Evolutionary conservation across 352 stramenopile species (phyloP).

Genomic region (Halophytophthora polymorphica): DNA sequence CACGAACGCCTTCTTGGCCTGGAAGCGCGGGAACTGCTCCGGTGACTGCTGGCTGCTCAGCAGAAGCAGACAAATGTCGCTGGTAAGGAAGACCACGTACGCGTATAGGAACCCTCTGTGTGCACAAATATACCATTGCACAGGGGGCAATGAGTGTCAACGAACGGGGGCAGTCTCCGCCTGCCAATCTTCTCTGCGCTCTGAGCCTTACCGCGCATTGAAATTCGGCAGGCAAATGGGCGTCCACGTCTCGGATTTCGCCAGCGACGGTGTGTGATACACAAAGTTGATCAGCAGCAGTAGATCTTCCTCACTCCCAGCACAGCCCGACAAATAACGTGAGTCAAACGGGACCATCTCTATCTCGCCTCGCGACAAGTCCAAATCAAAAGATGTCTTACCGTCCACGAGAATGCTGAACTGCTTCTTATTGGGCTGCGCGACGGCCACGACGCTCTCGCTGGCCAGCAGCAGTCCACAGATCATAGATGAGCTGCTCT

Average conservation of each 20-base stretch:
- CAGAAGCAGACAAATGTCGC: constrained; percentile 54
- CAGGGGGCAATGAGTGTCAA: constrained; percentile 2
- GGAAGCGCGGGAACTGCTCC: constrained; percentile 67
- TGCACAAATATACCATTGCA: not conserved
- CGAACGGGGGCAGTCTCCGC: not conserved
- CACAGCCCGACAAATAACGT: constrained; percentile 1
- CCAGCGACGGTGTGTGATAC: constrained; percentile 62
- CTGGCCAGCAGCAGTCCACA: constrained; percentile 51
- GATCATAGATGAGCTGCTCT: constrained; percentile 39
- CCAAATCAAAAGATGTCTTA: constrained; percentile 10
- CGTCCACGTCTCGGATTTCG: constrained; percentile 67
- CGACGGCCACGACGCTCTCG: constrained; percentile 51
- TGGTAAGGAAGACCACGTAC: constrained; percentile 66
- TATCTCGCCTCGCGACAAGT: not conserved
- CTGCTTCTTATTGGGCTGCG: constrained; percentile 58
- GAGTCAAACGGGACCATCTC: not conserved
- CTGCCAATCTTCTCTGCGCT: not conserved
- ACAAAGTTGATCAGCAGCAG: constrained; percentile 69
- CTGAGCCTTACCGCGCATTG: constrained; percentile 42
- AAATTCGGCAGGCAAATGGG: constrained; percentile 66
- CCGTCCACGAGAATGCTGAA: constrained; percentile 65
- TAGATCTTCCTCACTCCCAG: constrained; percentile 34
- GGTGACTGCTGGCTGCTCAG: constrained; percentile 68
- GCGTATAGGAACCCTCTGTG: constrained; percentile 67
- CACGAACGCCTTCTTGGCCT: constrained; percentile 54